Conservation (phyloP, 225 moss, liverwort and hornwort genomes). For the Physcomitrium patens region DNA sequence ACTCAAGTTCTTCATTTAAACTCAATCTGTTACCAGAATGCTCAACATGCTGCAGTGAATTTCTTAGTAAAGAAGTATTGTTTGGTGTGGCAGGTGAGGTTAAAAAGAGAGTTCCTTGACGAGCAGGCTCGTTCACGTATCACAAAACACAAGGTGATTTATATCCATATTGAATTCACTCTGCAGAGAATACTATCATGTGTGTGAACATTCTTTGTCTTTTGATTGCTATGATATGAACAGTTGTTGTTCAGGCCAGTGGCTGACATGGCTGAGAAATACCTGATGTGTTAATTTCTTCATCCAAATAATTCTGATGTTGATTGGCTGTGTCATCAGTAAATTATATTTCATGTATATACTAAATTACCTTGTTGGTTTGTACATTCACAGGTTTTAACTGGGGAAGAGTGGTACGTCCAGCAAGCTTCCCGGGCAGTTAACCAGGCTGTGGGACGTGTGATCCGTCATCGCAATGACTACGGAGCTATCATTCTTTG, state of each 20-base stretch:
- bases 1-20: conserved; percentile 14
- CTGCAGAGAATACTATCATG: conserved; percentile 7
- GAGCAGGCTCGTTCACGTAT: conserved; percentile 61
- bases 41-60: conserved; percentile 17
- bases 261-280: neutral
- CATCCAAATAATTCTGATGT: neutral
- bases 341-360: neutral
- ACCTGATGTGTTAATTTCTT: neutral
- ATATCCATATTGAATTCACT: neutral
- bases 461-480: conserved; percentile 95
- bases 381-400: conserved; percentile 59
- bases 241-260: conserved; percentile 13
- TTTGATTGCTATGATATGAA: neutral
- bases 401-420: conserved; percentile 98
- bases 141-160: conserved; percentile 62
- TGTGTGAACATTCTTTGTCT: neutral
- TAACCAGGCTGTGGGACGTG: conserved; percentile 96
- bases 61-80: conserved; percentile 4
- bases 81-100: conserved; percentile 67
- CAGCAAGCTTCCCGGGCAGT: conserved; percentile 99
- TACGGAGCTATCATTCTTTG: conserved; percentile 98
- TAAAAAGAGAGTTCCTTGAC: conserved; percentile 94
- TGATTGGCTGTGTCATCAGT: neutral
- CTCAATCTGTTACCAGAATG: conserved; percentile 10
- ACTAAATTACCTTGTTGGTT: conserved; percentile 22